Conservation (phyloP, 768 basidiomycete genomes). For the Thelephora ganbajun region DNA sequence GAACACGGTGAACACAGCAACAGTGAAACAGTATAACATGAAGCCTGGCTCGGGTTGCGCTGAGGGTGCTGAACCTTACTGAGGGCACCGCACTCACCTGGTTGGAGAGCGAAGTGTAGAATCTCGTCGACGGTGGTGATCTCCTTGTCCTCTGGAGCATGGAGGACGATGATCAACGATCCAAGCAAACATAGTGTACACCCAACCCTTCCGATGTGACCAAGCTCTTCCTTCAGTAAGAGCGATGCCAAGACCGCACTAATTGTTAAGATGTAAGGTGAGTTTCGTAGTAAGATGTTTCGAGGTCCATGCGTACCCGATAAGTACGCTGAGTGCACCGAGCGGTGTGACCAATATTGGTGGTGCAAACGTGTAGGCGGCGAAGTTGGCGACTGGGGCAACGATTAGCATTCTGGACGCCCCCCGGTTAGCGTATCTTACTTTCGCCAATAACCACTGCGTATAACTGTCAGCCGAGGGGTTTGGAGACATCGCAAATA, state of each 20-base stretch:
- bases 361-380: slow-evolving; percentile 95
- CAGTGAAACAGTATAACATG: slow-evolving; percentile 78
- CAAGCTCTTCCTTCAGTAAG: slow-evolving; percentile 84
- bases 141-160: slow-evolving; percentile 92
- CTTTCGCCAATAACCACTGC: slow-evolving; percentile 90
- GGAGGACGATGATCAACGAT: slow-evolving; percentile 87
- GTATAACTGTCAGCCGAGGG: slow-evolving; percentile 1
- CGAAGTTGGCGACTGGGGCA: slow-evolving; percentile 68
- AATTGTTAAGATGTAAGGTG: not conserved
- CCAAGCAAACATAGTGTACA: slow-evolving; percentile 78
- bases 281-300: not conserved
- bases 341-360: slow-evolving; percentile 96
- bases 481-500: not conserved
- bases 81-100: slow-evolving; percentile 38
- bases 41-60: slow-evolving; percentile 43
- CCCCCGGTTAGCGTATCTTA: slow-evolving; percentile 19
- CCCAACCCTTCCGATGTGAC: slow-evolving; percentile 80
- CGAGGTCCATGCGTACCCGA: slow-evolving; percentile 50
- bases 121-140: slow-evolving; percentile 91
- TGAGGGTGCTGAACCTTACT: not conserved
- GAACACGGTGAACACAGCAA: slow-evolving; percentile 64
- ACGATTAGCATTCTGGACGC: not conserved
- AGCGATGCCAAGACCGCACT: slow-evolving; percentile 93
- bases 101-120: slow-evolving; percentile 81
- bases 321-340: slow-evolving; percentile 91